A percentile compares a stretch with the other conserved stretches of the same genome.
Evolutionary conservation across 805 yeast genomes (phyloP).

Genomic region (Kodamaea nitidulidarum): DNA sequence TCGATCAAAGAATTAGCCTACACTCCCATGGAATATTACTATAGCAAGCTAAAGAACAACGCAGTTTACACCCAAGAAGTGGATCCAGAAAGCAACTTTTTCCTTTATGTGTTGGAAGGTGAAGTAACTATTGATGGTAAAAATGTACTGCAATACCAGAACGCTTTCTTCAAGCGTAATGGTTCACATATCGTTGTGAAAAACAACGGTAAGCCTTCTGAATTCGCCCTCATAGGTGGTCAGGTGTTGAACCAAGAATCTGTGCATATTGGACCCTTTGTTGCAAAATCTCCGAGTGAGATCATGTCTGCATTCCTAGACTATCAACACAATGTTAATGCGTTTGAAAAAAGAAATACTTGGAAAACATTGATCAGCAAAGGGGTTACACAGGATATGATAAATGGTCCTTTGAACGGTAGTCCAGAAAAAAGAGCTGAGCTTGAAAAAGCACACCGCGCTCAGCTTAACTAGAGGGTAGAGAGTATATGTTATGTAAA

Average conservation of each 20-base stretch:
- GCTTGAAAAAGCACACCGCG: conserved; percentile 1
- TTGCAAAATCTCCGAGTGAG: conserved; percentile 62
- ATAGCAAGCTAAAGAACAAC: conserved; percentile 60
- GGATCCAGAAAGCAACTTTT: conserved; percentile 59
- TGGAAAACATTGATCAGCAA: conserved; percentile 53
- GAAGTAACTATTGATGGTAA: conserved; percentile 40
- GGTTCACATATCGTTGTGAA: conserved; percentile 54
- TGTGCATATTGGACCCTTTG: conserved; percentile 91
- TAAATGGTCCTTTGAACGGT: conserved; percentile 36
- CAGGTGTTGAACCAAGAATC: conserved; percentile 66
- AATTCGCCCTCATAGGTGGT: conserved; percentile 76
- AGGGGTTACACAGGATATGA: conserved; percentile 42
- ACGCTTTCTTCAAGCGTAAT: conserved; percentile 64
- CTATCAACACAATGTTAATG: conserved; percentile 64
- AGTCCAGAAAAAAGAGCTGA: conserved; percentile 9
- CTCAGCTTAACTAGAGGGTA: background rate
- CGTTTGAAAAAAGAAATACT: conserved; percentile 57
- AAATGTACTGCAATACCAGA: conserved; percentile 42
- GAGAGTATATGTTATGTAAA: background rate
- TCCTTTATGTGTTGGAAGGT: conserved; percentile 67
- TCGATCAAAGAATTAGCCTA: conserved; percentile 73
- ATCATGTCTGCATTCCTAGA: conserved; percentile 69
- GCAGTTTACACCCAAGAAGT: conserved; percentile 59
- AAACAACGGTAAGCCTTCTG: conserved; percentile 30
- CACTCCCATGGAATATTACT: conserved; percentile 75